Conservation (phyloP, 2,329 filamentous ascomycete genomes). For the Cladosporium cucumerinum region DNA sequence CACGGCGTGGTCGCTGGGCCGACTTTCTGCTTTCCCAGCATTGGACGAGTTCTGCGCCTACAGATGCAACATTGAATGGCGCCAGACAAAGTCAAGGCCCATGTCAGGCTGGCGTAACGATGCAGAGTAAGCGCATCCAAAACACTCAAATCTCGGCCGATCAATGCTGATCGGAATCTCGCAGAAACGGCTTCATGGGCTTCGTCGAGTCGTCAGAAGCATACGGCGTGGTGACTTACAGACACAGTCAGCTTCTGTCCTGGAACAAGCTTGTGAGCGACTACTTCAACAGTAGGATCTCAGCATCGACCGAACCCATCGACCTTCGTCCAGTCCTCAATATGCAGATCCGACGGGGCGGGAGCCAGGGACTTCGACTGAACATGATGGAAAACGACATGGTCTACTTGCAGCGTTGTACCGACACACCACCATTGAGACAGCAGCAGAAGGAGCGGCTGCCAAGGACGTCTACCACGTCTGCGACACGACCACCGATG, state of each 20-base stretch:
- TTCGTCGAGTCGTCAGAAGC: neutral
- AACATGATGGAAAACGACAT: neutral
- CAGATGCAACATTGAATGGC: neutral
- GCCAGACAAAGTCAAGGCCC: neutral
- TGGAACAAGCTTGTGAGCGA: neutral
- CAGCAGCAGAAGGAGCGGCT: neutral
- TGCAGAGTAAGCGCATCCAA: neutral
- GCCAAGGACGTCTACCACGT: neutral
- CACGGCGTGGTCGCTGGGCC: conserved; percentile 18
- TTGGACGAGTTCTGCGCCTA: conserved; percentile 20
- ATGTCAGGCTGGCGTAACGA: neutral
- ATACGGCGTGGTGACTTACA: neutral
- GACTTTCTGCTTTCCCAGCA: conserved; percentile 21
- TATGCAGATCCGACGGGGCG: neutral
- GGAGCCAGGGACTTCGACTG: neutral
- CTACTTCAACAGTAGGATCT: neutral
- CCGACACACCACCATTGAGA: neutral
- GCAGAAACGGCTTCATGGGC: neutral
- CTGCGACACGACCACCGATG: neutral
- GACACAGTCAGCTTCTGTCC: neutral
- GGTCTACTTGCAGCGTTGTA: conserved; percentile 7
- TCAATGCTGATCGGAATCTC: neutral
- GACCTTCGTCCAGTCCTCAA: neutral
- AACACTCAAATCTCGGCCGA: neutral
- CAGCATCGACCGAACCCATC: neutral